Evolutionary conservation across 257 asterid species (phyloP).

Genomic region (Fraxinus anomala): DNA sequence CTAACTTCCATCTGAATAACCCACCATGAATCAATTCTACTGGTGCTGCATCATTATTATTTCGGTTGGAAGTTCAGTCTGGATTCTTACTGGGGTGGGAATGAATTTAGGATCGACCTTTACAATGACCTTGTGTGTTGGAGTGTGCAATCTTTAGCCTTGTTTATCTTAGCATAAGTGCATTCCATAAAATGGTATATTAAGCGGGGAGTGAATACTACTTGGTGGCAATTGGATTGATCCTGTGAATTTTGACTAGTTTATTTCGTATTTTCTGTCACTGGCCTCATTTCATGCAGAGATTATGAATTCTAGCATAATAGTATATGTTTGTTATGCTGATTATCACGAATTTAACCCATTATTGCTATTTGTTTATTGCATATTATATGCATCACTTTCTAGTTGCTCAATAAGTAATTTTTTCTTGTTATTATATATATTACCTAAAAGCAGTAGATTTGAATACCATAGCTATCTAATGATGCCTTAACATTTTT

Average conservation of each 20-base stretch:
- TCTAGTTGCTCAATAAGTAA: neutral
- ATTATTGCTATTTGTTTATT: conserved; percentile 4
- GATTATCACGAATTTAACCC: neutral
- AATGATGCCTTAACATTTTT: conserved; percentile 22
- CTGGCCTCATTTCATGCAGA: conserved; percentile 3
- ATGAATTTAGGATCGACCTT: neutral
- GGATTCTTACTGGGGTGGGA: neutral
- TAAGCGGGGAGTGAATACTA: neutral
- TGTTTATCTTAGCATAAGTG: neutral
- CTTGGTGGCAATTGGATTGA: neutral
- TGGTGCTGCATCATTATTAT: neutral
- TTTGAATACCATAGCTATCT: conserved; percentile 2
- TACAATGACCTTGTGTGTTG: neutral
- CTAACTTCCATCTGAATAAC: neutral
- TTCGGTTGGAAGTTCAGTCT: neutral
- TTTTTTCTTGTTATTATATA: conserved; percentile 4
- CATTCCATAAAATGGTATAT: neutral
- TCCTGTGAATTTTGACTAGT: conserved; percentile 7
- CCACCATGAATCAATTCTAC: neutral
- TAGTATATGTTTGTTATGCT: neutral
- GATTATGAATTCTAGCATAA: neutral
- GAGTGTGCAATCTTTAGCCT: neutral
- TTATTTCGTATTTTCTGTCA: conserved; percentile 1
- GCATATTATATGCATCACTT: neutral
- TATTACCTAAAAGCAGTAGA: neutral